A percentile compares a stretch with the other conserved stretches of the same genome.
These are phyloP conservation scores for Candida gigantensis DNA, from an alignment of 1,139 yeast species.

Conservation along the genomic window DNA sequence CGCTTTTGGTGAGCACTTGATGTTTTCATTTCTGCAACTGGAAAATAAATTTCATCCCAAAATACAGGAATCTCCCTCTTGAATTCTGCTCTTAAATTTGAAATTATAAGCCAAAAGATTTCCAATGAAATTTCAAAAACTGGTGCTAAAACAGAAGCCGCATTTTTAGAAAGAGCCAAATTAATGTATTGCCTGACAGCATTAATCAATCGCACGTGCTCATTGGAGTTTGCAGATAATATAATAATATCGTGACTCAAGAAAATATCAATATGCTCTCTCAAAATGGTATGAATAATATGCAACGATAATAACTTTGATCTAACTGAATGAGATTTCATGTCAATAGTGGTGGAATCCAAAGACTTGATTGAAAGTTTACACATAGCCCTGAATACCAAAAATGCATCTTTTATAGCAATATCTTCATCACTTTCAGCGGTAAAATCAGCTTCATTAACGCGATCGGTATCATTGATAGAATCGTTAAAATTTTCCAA, in stretches of 20 bases:
- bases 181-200: conserved; percentile 86
- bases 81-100: conserved; percentile 82
- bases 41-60: conserved; percentile 89
- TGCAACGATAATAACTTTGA: conserved; percentile 88
- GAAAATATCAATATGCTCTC: conserved; percentile 83
- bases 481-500: conserved; percentile 59
- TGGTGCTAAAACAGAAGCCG: conserved; percentile 89
- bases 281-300: conserved; percentile 80
- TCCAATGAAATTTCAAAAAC: conserved; percentile 91
- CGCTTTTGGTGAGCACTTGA: conserved; percentile 92
- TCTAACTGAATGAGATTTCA: conserved; percentile 89
- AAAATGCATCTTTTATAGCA: conserved; percentile 84
- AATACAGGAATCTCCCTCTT: conserved; percentile 93
- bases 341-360: conserved; percentile 74
- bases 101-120: conserved; percentile 85
- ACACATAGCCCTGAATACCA: conserved; percentile 92
- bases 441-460: conserved; percentile 49
- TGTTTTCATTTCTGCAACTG: conserved; percentile 87
- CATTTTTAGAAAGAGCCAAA: conserved; percentile 82
- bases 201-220: conserved; percentile 64
- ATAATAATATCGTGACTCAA: conserved; percentile 64
- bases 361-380: conserved; percentile 79
- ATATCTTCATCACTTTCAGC: conserved; percentile 60
- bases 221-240: conserved; percentile 56
- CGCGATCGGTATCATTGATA: conserved; percentile 48